Percentiles rank a stretch among this genome's conserved stretches.
Conservation (phyloP, 345 rosid species). For the Kernera saxatilis region DNA sequence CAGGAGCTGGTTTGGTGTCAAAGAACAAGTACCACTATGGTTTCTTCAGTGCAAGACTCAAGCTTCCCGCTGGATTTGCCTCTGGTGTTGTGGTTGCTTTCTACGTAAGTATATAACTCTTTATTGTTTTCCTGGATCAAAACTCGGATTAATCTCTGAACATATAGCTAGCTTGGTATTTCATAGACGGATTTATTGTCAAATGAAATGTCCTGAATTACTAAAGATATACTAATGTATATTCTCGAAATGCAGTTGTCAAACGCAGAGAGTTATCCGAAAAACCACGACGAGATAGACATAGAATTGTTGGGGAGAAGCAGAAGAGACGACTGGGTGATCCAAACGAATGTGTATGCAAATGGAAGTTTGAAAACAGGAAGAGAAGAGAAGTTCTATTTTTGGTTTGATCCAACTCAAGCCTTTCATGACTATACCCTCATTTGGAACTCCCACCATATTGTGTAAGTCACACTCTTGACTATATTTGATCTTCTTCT, state of each 20-base stretch:
- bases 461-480: slow-evolving; percentile 47
- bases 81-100: slow-evolving; percentile 95
- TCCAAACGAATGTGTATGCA: slow-evolving; percentile 81
- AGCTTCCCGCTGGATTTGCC: slow-evolving; percentile 76
- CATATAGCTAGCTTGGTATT: background rate
- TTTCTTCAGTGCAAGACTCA: slow-evolving; percentile 84
- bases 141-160: background rate
- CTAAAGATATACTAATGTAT: background rate
- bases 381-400: slow-evolving; percentile 87
- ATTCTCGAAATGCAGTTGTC: slow-evolving; percentile 44
- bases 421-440: slow-evolving; percentile 72
- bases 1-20: slow-evolving; percentile 79
- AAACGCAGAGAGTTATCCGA: slow-evolving; percentile 62
- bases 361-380: slow-evolving; percentile 74
- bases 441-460: slow-evolving; percentile 82
- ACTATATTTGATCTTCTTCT: background rate
- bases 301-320: slow-evolving; percentile 82
- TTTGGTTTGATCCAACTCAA: slow-evolving; percentile 88
- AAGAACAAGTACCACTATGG: slow-evolving; percentile 52
- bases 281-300: slow-evolving; percentile 87
- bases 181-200: background rate
- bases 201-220: background rate
- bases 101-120: slow-evolving; percentile 50
- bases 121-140: background rate
- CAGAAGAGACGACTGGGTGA: slow-evolving; percentile 68